phyloP scores from a whole-genome alignment of 1,139 yeast species.

The Pichia norvegensis region DNA sequence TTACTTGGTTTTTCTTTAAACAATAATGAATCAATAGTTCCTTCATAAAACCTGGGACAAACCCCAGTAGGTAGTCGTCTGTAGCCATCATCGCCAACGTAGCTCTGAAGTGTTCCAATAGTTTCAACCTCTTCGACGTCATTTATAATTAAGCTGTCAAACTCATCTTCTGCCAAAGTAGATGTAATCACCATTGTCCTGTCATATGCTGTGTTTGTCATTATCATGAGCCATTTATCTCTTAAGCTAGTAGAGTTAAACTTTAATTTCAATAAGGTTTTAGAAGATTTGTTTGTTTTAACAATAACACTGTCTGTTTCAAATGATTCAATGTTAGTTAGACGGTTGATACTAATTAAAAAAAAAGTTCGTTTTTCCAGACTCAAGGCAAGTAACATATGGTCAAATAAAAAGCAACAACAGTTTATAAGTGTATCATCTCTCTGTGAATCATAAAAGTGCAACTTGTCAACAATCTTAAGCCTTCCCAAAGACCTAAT shows the following conservation, averaged over 20 bases:
- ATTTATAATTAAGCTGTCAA: slow-evolving; percentile 11
- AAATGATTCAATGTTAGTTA: slow-evolving; percentile 15
- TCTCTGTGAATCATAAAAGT: not conserved
- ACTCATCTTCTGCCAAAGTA: slow-evolving; percentile 24
- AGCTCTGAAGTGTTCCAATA: slow-evolving; percentile 6
- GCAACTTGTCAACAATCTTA: slow-evolving; percentile 28
- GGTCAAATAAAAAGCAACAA: slow-evolving; percentile 29
- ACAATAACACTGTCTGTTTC: slow-evolving; percentile 15
- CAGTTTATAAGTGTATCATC: slow-evolving; percentile 5
- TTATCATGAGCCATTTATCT: slow-evolving; percentile 33
- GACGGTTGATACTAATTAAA: slow-evolving; percentile 11
- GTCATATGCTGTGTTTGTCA: slow-evolving; percentile 26
- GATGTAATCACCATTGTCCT: slow-evolving; percentile 28
- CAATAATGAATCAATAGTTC: slow-evolving; percentile 19
- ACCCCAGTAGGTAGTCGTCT: slow-evolving; percentile 20
- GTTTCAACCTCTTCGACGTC: slow-evolving; percentile 4
- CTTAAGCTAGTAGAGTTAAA: slow-evolving; percentile 17
- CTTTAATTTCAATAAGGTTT: slow-evolving; percentile 20
- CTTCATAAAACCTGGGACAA: slow-evolving; percentile 25
- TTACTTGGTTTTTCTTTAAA: slow-evolving; percentile 21
- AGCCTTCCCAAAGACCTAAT: slow-evolving; percentile 29
- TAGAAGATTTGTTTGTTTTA: slow-evolving; percentile 8
- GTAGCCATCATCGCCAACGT: slow-evolving; percentile 9
- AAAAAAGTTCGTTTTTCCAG: slow-evolving; percentile 6
- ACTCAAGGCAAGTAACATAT: slow-evolving; percentile 17